Evolutionary conservation across 331 rosid species (phyloP), one percentile per base, ranked within the genome.

Genomic region (Malus hybrid): DNA sequence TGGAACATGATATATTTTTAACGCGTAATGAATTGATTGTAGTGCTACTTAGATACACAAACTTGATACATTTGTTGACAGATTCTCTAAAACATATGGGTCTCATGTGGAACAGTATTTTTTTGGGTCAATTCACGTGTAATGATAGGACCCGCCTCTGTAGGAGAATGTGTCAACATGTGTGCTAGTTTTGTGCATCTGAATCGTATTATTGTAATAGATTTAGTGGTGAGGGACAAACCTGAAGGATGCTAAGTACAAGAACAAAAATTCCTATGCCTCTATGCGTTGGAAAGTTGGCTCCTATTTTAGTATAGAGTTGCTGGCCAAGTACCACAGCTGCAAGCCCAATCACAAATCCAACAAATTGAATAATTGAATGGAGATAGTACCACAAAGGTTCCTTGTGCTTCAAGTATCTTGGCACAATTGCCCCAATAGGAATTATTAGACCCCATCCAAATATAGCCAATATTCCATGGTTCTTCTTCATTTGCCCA

Each of bases 341-440:
- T 63, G 90, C 89, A 42, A 95, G 97, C 1, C 97, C 97, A 71
- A 95, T 79, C 68, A 76, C 77, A 60, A 92, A 95, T 70, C 99
- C 99, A 77, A 83, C 92, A 76, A 95, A 77, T 77, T 95, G 99
- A 86, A 87, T 82, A 16, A 79, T 69, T 50, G 93, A 87, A 83
- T 95, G 99, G 61, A 95, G 96, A 84, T 95, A 92, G 81, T 85
- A 95, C 99, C 99, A 92, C 8, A 92, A 64, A n/a, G 99, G 99
- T 62, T 95, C 97, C 82, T 90, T 92, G 71, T 95, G 96, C 85
- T 85, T 95, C 80, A 92, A 89, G 90, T 95, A 90, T 78, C 99
- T 92, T 3, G 97, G 93, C 77, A 95, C 57, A 60, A 95, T 92
- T 68, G 97, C 99, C 57, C 99, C 99, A 52, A 85, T 50, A 6